Base-by-base conservation (phyloP, 306 rosid species). In the Vicia sativa region DNA sequence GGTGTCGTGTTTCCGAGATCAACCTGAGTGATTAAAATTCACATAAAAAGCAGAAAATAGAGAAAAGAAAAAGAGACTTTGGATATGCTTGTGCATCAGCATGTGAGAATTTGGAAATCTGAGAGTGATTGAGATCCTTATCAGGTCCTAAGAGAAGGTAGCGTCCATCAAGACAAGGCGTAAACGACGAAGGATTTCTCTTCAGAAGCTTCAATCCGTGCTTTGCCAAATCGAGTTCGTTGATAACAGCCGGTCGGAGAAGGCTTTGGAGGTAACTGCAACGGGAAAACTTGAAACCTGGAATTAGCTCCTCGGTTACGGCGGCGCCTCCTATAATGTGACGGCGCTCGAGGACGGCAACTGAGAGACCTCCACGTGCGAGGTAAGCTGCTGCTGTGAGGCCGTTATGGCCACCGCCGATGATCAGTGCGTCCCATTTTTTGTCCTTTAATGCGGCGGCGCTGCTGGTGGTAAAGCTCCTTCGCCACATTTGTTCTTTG, bases 361-460 rank as follows among this genome's bases (percentile, higher is more conserved):
- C 96, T n/a, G 96, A 90, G 56, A 90, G 97, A 12, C 95, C 97
- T 6, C 70, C 88, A 0, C 96, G 97, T 21, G 96, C 92, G 14
- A 93, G 89, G 69, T 93, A 93, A 2, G 98, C 90, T n/a, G 98
- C 97, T 0, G 97, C 90, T 0, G 91, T 88, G 73, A 93, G 85
- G 62, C 98, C 98, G 77, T 93, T 93, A 80, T 93, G 98, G 84
- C 95, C 97, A 5, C 90, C 98, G 58, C 98, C 98, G 67, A 93
- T 79, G 29, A 93, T 48, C 7, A 93, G 78, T 38, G 96, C 97
- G 78, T 93, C 98, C 97, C 97, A 93, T 79, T 86, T 90, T 82
- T 79, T 85, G 49, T 77, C 76, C 77, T 74, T 85, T 63, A 93
- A 42, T 62, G 78, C 49, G 21, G 68, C 29, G 2, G 68, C 48